Evolutionary conservation across 1,284 basidiomycete species (phyloP).

Genomic region (Cystobasidium slooffiae): DNA sequence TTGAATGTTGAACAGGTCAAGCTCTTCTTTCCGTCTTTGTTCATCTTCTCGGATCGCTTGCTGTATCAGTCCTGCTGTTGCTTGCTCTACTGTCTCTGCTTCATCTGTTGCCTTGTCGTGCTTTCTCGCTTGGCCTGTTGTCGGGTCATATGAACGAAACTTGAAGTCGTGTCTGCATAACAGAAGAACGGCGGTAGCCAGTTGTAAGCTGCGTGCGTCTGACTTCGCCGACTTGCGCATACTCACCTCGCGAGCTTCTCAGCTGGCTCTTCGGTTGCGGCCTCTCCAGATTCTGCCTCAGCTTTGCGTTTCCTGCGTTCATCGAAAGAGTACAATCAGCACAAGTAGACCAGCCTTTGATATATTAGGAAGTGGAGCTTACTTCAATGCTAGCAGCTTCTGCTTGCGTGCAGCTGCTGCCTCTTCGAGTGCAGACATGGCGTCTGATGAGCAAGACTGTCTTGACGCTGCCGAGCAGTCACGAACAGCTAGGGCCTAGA

Average conservation of each 20-base stretch:
- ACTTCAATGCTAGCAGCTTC: slow-evolving; percentile 42
- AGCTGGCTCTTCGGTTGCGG: slow-evolving; percentile 10
- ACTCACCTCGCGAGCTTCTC: slow-evolving; percentile 39
- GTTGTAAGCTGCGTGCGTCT: neutral
- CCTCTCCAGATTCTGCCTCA: slow-evolving; percentile 16
- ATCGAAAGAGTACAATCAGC: neutral
- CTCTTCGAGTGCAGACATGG: slow-evolving; percentile 40
- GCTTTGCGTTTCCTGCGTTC: slow-evolving; percentile 41
- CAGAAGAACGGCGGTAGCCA: neutral
- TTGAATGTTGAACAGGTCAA: slow-evolving; percentile 96
- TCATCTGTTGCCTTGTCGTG: slow-evolving; percentile 64
- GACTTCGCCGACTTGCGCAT: neutral
- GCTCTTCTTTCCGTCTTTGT: slow-evolving; percentile 77
- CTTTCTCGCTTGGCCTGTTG: slow-evolving; percentile 53
- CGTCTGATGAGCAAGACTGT: neutral
- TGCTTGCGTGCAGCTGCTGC: slow-evolving; percentile 43
- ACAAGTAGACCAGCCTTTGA: neutral
- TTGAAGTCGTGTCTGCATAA: slow-evolving; percentile 39
- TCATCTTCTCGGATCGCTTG: slow-evolving; percentile 84
- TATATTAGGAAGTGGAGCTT: neutral
- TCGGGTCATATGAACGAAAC: slow-evolving; percentile 56
- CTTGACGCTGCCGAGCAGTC: neutral
- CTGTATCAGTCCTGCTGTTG: slow-evolving; percentile 81
- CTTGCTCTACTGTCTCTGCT: slow-evolving; percentile 84
- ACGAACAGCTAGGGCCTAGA: no score